Evolutionary conservation across 257 asterid genomes (phyloP).

Genomic region (Craterostigma plantagineum): DNA sequence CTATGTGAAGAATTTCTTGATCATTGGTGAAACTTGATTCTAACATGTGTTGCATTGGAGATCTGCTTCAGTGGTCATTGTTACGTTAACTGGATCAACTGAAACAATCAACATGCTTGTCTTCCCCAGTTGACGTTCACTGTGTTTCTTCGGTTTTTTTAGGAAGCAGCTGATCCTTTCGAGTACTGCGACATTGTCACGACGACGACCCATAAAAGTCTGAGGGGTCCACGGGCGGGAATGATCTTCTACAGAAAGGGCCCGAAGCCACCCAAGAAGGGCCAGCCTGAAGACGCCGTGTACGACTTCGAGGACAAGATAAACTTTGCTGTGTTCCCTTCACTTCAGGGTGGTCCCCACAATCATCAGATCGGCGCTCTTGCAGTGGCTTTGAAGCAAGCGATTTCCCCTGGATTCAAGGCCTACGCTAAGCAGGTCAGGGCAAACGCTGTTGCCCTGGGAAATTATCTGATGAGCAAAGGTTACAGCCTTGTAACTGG

Average conservation of each 20-base stretch:
- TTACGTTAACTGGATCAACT: too few species aligned
- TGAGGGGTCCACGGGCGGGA: constrained; percentile 89
- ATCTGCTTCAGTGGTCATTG: too few species aligned
- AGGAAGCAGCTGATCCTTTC: constrained; percentile 91
- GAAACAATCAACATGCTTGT: too few species aligned
- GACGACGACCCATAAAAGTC: constrained; percentile 94
- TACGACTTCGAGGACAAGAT: constrained; percentile 90
- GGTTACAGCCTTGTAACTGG: constrained; percentile 73
- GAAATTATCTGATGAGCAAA: constrained; percentile 68
- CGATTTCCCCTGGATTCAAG: constrained; percentile 65
- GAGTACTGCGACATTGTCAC: constrained; percentile 88
- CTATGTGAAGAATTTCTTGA: too few species aligned
- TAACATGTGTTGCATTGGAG: too few species aligned
- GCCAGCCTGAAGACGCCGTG: constrained; percentile 71
- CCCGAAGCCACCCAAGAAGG: constrained; percentile 59
- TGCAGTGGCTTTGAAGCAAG: constrained; percentile 93
- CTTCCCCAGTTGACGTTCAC: too few species aligned
- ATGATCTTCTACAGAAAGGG: constrained; percentile 91
- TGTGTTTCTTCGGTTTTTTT: constrained; percentile 1
- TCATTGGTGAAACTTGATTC: too few species aligned
- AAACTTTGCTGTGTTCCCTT: constrained; percentile 88
- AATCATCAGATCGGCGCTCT: constrained; percentile 97
- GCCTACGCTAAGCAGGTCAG: constrained; percentile 81
- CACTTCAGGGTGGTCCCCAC: constrained; percentile 98
- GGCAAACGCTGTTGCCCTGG: constrained; percentile 90